Percentiles rank a stretch among this genome's conserved stretches.
Conservation (phyloP, 164 flowering plant species). For the Amborella trichopoda region DNA sequence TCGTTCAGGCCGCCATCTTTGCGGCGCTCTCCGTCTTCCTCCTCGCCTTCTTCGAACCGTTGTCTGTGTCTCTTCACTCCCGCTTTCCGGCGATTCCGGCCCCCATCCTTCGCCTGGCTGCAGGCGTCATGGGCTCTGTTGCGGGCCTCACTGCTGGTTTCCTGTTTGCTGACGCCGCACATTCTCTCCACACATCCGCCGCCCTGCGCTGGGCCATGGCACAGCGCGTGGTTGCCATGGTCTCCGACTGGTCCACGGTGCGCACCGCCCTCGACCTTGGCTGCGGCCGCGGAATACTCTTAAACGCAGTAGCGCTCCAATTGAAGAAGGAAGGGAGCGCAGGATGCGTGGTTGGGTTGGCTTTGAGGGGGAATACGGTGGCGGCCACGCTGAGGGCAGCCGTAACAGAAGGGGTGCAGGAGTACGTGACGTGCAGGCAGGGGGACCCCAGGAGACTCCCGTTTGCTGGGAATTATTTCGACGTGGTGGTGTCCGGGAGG, state of each 20-base stretch:
- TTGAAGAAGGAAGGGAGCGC: constrained; percentile 83
- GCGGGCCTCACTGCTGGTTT: constrained; percentile 65
- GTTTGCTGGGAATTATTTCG: constrained; percentile 68
- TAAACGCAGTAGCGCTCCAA: constrained; percentile 85
- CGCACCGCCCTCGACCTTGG: constrained; percentile 79
- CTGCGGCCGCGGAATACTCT: constrained; percentile 81
- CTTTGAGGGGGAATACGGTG: constrained; percentile 26
- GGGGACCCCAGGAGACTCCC: constrained; percentile 81
- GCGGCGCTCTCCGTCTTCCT: constrained; percentile 38
- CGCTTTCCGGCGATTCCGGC: constrained; percentile 23
- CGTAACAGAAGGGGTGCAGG: constrained; percentile 69
- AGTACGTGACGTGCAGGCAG: constrained; percentile 81
- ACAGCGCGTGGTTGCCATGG: constrained; percentile 55
- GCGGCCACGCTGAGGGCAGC: constrained; percentile 60
- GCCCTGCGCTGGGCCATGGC: constrained; percentile 77
- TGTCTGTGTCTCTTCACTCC: constrained; percentile 19
- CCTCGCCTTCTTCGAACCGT: constrained; percentile 44
- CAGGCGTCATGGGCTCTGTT: constrained; percentile 71
- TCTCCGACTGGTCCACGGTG: constrained; percentile 79
- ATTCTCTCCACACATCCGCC: constrained; percentile 70
- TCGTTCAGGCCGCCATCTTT: constrained; percentile 51
- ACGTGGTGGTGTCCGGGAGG: constrained; percentile 80
- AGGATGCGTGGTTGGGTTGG: constrained; percentile 87
- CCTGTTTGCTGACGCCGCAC: constrained; percentile 68
- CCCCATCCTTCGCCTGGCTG: constrained; percentile 47